Evolutionary conservation across 2,329 filamentous ascomycete species (phyloP), one percentile per base, ranked within the genome.

Genomic region (Aurifilum marmelostoma): DNA sequence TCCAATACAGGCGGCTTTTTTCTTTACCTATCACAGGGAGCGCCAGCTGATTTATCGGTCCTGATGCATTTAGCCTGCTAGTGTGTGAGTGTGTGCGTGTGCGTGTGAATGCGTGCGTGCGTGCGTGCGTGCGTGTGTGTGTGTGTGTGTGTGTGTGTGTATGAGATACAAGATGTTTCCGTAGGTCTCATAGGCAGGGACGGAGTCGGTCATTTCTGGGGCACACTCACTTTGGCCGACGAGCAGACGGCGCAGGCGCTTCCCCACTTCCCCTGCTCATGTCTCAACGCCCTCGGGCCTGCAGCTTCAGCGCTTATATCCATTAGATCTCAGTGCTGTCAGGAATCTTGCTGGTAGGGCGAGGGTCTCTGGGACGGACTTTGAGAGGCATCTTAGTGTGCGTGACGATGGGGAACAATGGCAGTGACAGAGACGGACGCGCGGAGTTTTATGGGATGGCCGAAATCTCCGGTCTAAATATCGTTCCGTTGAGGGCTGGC

Each of bases 1-100:
- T 71, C 37, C 37, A 29, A 12, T 16, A 37, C 43, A 56, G n/a
- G n/a, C n/a, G n/a, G 21, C 24, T n/a, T 29, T n/a, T 43, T 7
- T 39, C 8, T 16, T 61, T 16, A 82, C 80, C 80, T 79, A 34
- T 71, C 70, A 66, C 70, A 71, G 0, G 69, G 67, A 18, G 61
- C 34, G 32, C 58, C 64, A 2, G 56, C 37, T 0, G 52, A 37
- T 50, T 47, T 65, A 50, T 41, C 37, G 59, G 61, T 66, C 2
- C 66, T 67, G n/a, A 69, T 58, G 39, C 71, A 71, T 61, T 69
- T 69, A 29, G 67, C 67, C 69, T 72, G 29, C 41, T 29, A n/a
- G n/a, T n/a, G n/a, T n/a, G 4, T 34, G 32, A 5, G 47, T 34
- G 56, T 66, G 52, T 63, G 69, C 39, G 11, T 5, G 8, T 27